A percentile compares a stretch with the other conserved stretches of the same genome.
These are phyloP conservation scores for Inonotus hispidus DNA, from an alignment of 1,284 basidiomycete genomes.

Conservation along the genomic window DNA sequence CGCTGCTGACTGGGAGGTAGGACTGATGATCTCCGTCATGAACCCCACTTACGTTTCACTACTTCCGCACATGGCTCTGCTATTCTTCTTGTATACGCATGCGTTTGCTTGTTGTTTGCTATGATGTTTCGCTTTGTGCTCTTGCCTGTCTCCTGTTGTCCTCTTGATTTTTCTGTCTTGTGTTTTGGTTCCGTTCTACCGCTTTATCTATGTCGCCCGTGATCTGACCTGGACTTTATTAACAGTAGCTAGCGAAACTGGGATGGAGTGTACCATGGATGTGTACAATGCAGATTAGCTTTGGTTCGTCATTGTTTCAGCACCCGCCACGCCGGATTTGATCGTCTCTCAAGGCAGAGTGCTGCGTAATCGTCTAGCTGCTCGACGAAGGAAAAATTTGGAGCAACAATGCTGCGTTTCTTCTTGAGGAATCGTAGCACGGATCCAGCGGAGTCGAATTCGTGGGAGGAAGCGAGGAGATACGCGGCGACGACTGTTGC, in stretches of 20 bases:
- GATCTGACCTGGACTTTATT: background rate
- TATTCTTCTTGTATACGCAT: background rate
- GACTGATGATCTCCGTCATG: background rate
- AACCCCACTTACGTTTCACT: background rate
- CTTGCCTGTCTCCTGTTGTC: background rate
- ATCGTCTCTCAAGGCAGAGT: slow-evolving; percentile 19
- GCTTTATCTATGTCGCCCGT: background rate
- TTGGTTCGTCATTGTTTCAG: background rate
- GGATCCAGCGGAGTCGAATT: slow-evolving; percentile 27
- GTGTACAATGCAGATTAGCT: background rate
- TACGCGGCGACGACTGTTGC: slow-evolving; percentile 82
- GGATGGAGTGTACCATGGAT: background rate
- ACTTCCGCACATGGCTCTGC: background rate
- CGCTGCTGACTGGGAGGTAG: slow-evolving; percentile 22
- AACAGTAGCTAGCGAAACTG: slow-evolving; percentile 11
- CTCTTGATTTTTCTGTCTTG: background rate
- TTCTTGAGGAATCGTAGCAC: slow-evolving; percentile 30
- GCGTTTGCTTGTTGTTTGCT: background rate
- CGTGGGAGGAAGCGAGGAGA: slow-evolving; percentile 35
- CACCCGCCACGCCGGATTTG: background rate
- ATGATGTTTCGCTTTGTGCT: slow-evolving; percentile 3
- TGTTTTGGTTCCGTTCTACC: background rate
- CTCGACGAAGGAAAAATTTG: slow-evolving; percentile 33
- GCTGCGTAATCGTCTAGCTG: slow-evolving; percentile 32
- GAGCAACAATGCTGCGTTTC: slow-evolving; percentile 30